phyloP scores from a whole-genome alignment of 1,284 basidiomycete species.

The Microbotryum scabiosae region DNA sequence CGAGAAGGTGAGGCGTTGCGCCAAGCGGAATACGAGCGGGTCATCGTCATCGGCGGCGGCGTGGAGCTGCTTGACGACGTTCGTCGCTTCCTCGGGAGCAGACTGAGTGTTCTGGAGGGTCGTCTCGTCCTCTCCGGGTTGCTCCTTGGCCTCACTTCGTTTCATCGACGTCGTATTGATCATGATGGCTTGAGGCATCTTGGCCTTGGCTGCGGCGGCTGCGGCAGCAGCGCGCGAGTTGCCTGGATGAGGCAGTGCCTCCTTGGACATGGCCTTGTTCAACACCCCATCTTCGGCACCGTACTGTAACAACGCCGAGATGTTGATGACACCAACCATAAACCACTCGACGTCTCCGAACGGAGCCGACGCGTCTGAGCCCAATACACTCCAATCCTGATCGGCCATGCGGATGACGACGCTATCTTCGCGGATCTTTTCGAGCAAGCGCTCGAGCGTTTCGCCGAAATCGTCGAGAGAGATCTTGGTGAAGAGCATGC shows the following conservation, averaged over 20 bases:
- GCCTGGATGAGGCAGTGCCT: background rate
- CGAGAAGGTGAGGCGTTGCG: conserved; percentile 67
- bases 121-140: conserved; percentile 38
- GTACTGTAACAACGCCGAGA: conserved; percentile 77
- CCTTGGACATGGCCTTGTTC: conserved; percentile 37
- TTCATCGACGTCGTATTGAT: conserved; percentile 32
- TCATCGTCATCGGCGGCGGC: conserved; percentile 2
- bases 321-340: conserved; percentile 83
- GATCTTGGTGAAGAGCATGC: conserved; percentile 90
- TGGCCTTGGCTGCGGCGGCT: conserved; percentile 35
- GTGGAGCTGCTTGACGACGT: conserved; percentile 10
- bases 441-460: conserved; percentile 72
- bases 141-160: conserved; percentile 47
- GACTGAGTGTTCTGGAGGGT: no score
- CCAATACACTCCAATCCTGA: conserved; percentile 3
- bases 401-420: conserved; percentile 9
- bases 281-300: conserved; percentile 67
- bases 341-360: conserved; percentile 82
- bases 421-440: conserved; percentile 61
- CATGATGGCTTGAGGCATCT: conserved; percentile 33
- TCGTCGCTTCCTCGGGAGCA: background rate
- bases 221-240: background rate
- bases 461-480: conserved; percentile 82
- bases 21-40: conserved; percentile 59
- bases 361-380: conserved; percentile 49